phyloP scores from a whole-genome alignment of 2,329 filamentous ascomycete species.

The Botrytis hyacinthi region DNA sequence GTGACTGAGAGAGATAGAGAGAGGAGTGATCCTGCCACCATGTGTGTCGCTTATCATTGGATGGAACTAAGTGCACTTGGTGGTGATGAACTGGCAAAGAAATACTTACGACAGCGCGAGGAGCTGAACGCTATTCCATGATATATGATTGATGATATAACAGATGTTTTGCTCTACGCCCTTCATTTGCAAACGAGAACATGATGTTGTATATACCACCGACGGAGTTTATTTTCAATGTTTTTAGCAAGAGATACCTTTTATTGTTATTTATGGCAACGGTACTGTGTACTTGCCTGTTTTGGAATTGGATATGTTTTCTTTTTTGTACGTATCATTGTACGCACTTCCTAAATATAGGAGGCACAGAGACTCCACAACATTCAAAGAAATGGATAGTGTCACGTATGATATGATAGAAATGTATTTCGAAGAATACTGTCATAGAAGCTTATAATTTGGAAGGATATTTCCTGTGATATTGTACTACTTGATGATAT shows the following conservation, averaged over 20 bases:
- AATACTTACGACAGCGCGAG: conserved; percentile 68
- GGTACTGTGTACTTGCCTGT: neutral
- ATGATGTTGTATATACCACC: conserved; percentile 15
- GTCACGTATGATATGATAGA: neutral
- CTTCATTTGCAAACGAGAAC: conserved; percentile 8
- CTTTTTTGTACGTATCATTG: neutral
- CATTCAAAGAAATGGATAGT: neutral
- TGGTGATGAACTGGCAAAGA: conserved; percentile 81
- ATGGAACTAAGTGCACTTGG: conserved; percentile 86
- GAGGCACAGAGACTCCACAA: neutral
- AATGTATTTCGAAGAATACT: neutral
- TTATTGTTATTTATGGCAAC: conserved; percentile 3
- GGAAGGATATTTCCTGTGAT: neutral
- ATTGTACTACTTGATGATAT: neutral
- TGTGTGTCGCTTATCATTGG: conserved; percentile 96
- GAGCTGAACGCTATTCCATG: conserved; percentile 38
- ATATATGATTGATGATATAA: conserved; percentile 19
- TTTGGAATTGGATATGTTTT: neutral
- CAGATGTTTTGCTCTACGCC: neutral
- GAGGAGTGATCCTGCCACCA: conserved; percentile 77
- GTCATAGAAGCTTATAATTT: neutral
- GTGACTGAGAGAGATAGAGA: conserved; percentile 53
- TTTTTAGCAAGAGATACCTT: conserved; percentile 22
- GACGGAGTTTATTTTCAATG: conserved; percentile 13
- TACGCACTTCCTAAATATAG: neutral